A percentile compares a stretch with the other conserved stretches of the same genome.
phyloP scores from a whole-genome alignment of 2,329 filamentous ascomycete genomes.

The Microsporum ferrugineum region DNA sequence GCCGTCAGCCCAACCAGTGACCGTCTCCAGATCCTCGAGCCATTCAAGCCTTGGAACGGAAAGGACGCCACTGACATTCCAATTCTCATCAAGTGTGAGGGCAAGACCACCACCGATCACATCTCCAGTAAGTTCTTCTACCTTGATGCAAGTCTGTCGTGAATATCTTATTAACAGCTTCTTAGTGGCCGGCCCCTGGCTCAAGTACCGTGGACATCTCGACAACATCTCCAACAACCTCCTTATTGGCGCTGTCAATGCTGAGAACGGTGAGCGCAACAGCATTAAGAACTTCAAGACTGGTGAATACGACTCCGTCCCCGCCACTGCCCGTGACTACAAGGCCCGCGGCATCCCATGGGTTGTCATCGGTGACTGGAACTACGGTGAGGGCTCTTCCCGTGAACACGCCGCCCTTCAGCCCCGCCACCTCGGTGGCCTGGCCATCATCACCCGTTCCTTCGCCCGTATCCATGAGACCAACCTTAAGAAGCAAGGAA shows the following conservation, averaged over 20 bases:
- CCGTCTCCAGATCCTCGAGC: constrained; percentile 81
- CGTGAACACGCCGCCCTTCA: constrained; percentile 98
- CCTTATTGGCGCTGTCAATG: constrained; percentile 94
- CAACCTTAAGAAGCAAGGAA: constrained; percentile 99
- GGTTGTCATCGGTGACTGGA: constrained; percentile 98
- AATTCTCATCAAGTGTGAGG: constrained; percentile 90
- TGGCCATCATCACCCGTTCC: constrained; percentile 88
- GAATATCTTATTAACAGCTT: constrained; percentile 4
- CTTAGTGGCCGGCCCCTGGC: constrained; percentile 74
- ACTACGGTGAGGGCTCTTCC: constrained; percentile 95
- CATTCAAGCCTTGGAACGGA: constrained; percentile 81
- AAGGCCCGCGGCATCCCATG: constrained; percentile 93
- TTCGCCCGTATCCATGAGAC: constrained; percentile 99
- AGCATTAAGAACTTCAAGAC: constrained; percentile 87
- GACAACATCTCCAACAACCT: constrained; percentile 99
- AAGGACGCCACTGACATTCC: constrained; percentile 76
- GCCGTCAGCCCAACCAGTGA: constrained; percentile 80
- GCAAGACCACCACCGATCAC: constrained; percentile 95
- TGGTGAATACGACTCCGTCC: constrained; percentile 75
- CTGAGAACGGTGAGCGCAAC: constrained; percentile 93
- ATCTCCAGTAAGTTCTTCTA: constrained; percentile 54
- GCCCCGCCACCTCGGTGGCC: constrained; percentile 89
- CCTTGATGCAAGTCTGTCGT: not conserved
- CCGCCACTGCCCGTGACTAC: constrained; percentile 92
- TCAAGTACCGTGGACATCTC: constrained; percentile 97